Evolutionary conservation across 2,329 filamentous ascomycete species (phyloP), one percentile per base, ranked within the genome.

Genomic region (Microdochium paspali): DNA sequence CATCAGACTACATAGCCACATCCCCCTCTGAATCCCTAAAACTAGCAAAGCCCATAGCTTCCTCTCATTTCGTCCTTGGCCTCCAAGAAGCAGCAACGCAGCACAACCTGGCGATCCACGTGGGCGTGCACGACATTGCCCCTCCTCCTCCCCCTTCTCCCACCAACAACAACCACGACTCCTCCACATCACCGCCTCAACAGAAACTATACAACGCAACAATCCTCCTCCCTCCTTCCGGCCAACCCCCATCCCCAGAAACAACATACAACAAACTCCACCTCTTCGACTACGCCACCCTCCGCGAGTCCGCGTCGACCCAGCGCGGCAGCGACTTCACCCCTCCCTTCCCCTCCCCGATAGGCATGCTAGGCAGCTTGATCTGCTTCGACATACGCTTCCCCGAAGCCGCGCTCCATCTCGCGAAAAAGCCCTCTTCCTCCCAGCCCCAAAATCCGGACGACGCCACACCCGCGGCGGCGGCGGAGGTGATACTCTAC

Each of bases 341-440:
- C 1, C 63, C 79, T 3, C 90, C 90, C 0, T 89, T 93, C 58
- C 68, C 79, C n/a, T 87, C 84, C 0, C 67, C 79, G 0, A 61
- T 95, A 10, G 90, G 90, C 13, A 80, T 79, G 30, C 74, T 96
- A 20, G 91, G 89, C 20, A 73, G 85, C 51, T 74, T 85, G 47
- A 94, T 96, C 51, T 96, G 91, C 68, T 96, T 96, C 64, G 91
- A 96, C 67, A 67, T 96, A 52, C 80, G 90, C 1, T 95, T 93
- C 60, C 80, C 89, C 0, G 88, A 95, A 61, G 77, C 85, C 9
- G 78, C 80, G 0, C 64, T 93, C 10, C 74, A 80, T 1, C 73
- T 95, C 18, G 77, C 79, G 6, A 67, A 69, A 47, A 67, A 67
- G 0, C 57, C 23, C 3, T 35, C 24, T 9, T 7, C 15, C 10